Percentiles rank a stretch among this genome's conserved stretches.
Evolutionary conservation across 2,329 filamentous ascomycete species (phyloP).

Genomic region (Aspergillus chevalieri): DNA sequence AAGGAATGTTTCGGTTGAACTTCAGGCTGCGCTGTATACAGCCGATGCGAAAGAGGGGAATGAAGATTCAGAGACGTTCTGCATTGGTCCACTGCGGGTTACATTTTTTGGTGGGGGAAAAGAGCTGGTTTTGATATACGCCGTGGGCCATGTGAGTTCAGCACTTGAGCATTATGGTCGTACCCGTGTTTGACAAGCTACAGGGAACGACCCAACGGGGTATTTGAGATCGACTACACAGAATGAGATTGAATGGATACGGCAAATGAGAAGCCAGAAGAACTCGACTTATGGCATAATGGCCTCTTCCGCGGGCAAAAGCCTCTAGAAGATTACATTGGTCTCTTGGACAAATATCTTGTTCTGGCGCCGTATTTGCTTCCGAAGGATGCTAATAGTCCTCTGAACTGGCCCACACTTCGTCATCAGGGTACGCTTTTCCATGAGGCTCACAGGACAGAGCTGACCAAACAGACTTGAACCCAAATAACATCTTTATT

Average conservation of each 20-base stretch:
- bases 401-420: conserved; percentile 14
- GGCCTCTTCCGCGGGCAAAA: neutral
- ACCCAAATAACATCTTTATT: conserved; percentile 17
- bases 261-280: conserved; percentile 11
- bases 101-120: conserved; percentile 22
- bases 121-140: conserved; percentile 12
- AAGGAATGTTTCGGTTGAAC: conserved; percentile 3
- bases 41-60: conserved; percentile 1
- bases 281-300: conserved; percentile 9
- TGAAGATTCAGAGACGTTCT: conserved; percentile 9
- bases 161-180: no score
- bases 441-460: conserved; percentile 1
- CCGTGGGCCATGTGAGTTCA: conserved; percentile 14
- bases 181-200: neutral
- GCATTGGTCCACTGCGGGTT: conserved; percentile 18
- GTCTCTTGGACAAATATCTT: conserved; percentile 16
- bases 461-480: conserved; percentile 14
- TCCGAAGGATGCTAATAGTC: conserved; percentile 6
- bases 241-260: conserved; percentile 14
- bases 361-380: conserved; percentile 16
- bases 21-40: conserved; percentile 11
- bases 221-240: conserved; percentile 13
- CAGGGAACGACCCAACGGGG: conserved; percentile 9
- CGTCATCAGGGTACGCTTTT: neutral
- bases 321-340: neutral